These are phyloP conservation scores for Phyllostachys edulis DNA, from an alignment of 176 grass and related monocot species.

Conservation along the genomic window DNA sequence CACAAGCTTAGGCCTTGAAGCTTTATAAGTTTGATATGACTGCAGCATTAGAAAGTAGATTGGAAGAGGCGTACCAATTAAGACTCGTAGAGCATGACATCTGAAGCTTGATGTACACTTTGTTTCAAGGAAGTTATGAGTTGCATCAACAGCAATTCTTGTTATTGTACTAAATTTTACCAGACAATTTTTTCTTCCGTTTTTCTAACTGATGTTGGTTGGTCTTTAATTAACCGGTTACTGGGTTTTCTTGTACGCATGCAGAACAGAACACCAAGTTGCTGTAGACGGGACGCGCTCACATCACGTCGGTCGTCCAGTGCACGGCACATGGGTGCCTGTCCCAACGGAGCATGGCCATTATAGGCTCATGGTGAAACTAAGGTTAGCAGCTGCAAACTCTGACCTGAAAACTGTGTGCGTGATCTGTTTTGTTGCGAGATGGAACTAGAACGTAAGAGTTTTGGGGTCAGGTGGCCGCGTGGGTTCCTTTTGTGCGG, in stretches of 20 bases:
- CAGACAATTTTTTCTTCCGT: background rate
- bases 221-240: background rate
- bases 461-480: conserved; percentile 17
- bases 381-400: conserved; percentile 35
- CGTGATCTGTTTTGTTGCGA: conserved; percentile 12
- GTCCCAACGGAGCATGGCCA: conserved; percentile 7
- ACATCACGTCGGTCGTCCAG: conserved; percentile 18
- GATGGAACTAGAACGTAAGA: conserved; percentile 23
- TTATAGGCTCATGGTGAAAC: conserved; percentile 22
- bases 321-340: conserved; percentile 32
- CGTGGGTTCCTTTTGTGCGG: conserved; percentile 34
- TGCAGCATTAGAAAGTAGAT: background rate
- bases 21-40: background rate
- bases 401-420: conserved; percentile 36
- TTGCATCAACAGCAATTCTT: conserved; percentile 17
- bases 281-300: conserved; percentile 4
- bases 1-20: background rate
- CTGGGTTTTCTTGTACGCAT: conserved; percentile 6
- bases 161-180: background rate
- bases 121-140: background rate
- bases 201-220: background rate
- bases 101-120: background rate
- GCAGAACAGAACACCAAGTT: conserved; percentile 23
- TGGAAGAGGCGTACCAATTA: background rate
- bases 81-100: background rate